These are phyloP conservation scores for Saturnispora dispora DNA, from an alignment of 805 yeast genomes.

Conservation along the genomic window DNA sequence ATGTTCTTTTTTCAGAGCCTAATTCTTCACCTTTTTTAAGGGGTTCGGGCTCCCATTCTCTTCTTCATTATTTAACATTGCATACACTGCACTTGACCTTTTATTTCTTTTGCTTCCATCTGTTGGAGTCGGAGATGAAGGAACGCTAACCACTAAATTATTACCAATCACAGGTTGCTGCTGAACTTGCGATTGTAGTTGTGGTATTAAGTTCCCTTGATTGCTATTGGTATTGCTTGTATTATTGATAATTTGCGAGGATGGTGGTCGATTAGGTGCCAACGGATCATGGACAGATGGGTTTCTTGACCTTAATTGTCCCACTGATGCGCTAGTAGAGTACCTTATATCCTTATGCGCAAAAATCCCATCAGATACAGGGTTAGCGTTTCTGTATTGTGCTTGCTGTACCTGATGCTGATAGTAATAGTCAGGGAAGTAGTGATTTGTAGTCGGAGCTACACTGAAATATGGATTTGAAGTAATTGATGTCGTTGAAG, in stretches of 20 bases:
- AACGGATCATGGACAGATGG: constrained; percentile 32
- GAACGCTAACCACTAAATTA: background rate
- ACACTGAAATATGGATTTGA: constrained; percentile 14
- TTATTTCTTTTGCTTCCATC: background rate
- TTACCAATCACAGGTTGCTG: background rate
- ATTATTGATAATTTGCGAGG: background rate
- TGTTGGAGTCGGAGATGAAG: background rate
- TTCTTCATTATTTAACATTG: constrained; percentile 6
- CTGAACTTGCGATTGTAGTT: background rate
- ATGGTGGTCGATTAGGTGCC: constrained; percentile 10
- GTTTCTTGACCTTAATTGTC: constrained; percentile 27
- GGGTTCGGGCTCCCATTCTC: background rate
- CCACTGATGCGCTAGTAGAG: constrained; percentile 14
- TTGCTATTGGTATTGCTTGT: background rate
- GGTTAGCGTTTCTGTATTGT: constrained; percentile 16
- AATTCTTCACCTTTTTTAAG: background rate
- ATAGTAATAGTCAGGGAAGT: constrained; percentile 9
- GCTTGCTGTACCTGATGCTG: constrained; percentile 10
- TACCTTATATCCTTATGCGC: constrained; percentile 27
- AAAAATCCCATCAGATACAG: constrained; percentile 6
- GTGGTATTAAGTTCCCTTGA: background rate
- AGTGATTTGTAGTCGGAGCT: background rate
- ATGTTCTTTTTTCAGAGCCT: background rate
- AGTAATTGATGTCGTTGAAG: constrained; percentile 14
- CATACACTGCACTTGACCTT: constrained; percentile 6